Evolutionary conservation across 1,284 basidiomycete species (phyloP).

Genomic region (Phenoliferia sp.): DNA sequence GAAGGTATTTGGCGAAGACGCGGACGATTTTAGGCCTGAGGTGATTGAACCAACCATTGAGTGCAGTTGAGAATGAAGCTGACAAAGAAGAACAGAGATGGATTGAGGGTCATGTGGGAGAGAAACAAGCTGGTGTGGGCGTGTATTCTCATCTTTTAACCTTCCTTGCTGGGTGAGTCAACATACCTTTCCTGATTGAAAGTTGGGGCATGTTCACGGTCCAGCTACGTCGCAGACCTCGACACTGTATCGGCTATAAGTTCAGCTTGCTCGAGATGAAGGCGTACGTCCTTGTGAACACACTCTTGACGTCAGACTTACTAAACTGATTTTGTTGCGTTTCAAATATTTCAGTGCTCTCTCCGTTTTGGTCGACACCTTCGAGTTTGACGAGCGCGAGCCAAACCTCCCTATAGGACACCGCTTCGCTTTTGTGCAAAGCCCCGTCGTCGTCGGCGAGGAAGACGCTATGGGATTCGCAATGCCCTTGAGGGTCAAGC

Average conservation of each 20-base stretch:
- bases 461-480: conserved; percentile 11
- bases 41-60: no score
- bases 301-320: neutral
- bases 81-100: no score
- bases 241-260: conserved; percentile 16
- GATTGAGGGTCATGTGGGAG: conserved; percentile 19
- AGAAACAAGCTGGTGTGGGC: conserved; percentile 17
- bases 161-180: conserved; percentile 25
- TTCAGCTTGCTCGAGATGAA: conserved; percentile 21
- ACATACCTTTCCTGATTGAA: neutral
- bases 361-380: conserved; percentile 22
- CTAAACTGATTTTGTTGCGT: no score
- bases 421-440: conserved; percentile 24
- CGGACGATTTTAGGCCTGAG: conserved; percentile 56
- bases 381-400: conserved; percentile 16
- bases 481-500: conserved; percentile 21
- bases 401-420: conserved; percentile 13
- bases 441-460: conserved; percentile 24
- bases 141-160: conserved; percentile 20
- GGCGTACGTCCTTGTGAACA: conserved; percentile 3
- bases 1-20: conserved; percentile 65
- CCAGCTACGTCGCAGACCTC: no score
- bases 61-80: no score
- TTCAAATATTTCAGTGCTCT: conserved; percentile 20
- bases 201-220: no score